Base-by-base conservation (phyloP, 1,139 yeast species). In the Scheffersomyces quercinus region DNA sequence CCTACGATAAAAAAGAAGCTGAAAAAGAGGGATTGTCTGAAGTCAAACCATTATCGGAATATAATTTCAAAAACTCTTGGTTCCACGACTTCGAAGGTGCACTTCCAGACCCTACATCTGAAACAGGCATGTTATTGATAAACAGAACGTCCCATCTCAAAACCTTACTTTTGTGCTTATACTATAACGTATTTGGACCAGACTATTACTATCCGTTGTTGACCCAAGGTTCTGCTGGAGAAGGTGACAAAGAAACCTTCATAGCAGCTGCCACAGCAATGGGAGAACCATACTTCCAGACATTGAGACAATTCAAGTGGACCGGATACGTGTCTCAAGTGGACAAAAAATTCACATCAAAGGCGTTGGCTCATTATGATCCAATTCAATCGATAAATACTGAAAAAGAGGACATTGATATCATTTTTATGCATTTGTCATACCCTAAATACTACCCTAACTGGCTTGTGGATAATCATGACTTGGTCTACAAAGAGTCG, bases 161-260 rank as follows among this genome's bases (percentile, higher is more conserved):
- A 37, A 77, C 85, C 0, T 59, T 82, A 41, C 59, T 81, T 29
- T 60, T 82, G 29, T 68, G 82, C 3, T 61, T 82, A 29, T 83
- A 82, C 60, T 81, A 82, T 54, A 82, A 82, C 57, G 67, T 81
- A 3, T 79, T 68, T 60, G 88, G 88, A 0, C 85, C 85, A 8
- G 58, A 76, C 33, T 70, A 67, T 51, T 83, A 81, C 57, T 82
- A 82, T 54, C 83, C 86, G 3, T 59, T 83, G 43, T 62, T 82
- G 51, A 76, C 86, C 0, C 88, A 82, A 60, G 87, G 88, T 5
- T 73, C 83, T 11, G 86, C 87, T 1, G 88, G 88, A 24, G 86
- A 83, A 62, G 88, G 88, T 38, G 88, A 83, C 53, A 83, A 82
- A 59, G 88, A 83, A 52, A 81, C 88, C 0, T 82, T 81, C 50